These are phyloP conservation scores for Cyclotella sp. DNA, from an alignment of 108 stramenopile genomes.

Conservation along the genomic window DNA sequence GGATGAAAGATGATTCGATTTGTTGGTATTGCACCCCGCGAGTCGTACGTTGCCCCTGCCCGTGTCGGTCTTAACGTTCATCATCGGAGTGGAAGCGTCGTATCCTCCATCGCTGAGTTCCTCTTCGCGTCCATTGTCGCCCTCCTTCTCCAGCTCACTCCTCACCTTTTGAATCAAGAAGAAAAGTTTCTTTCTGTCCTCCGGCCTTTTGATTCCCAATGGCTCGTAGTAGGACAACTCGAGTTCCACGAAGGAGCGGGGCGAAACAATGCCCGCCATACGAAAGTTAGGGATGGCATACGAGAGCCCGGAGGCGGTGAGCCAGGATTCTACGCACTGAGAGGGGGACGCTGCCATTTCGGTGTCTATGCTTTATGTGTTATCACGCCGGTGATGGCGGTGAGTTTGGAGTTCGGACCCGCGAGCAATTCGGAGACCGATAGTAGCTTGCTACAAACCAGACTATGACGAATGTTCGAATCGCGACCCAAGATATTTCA, in stretches of 20 bases:
- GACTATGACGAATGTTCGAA: too few species aligned
- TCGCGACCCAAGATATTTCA: too few species aligned
- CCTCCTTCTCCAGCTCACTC: constrained; percentile 55
- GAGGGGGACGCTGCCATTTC: neutral
- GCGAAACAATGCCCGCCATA: constrained; percentile 84
- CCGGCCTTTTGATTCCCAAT: constrained; percentile 71
- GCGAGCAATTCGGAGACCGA: neutral
- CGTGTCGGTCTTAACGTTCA: neutral
- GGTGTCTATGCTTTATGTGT: neutral
- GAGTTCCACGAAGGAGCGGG: constrained; percentile 72
- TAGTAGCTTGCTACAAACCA: too few species aligned
- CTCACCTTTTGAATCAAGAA: constrained; percentile 88
- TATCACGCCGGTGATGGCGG: neutral
- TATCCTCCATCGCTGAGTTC: constrained; percentile 1
- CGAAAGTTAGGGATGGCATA: constrained; percentile 73
- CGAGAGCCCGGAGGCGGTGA: constrained; percentile 70
- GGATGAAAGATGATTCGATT: neutral
- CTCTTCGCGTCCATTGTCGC: constrained; percentile 6
- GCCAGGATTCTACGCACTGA: constrained; percentile 56
- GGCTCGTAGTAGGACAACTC: constrained; percentile 76
- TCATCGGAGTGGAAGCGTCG: neutral
- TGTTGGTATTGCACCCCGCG: neutral
- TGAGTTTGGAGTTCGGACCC: neutral
- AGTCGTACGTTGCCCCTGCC: neutral
- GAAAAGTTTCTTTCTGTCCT: constrained; percentile 85